Evolutionary conservation across 2,329 filamentous ascomycete genomes (phyloP).

Genomic region (Calonectria fujianensis): DNA sequence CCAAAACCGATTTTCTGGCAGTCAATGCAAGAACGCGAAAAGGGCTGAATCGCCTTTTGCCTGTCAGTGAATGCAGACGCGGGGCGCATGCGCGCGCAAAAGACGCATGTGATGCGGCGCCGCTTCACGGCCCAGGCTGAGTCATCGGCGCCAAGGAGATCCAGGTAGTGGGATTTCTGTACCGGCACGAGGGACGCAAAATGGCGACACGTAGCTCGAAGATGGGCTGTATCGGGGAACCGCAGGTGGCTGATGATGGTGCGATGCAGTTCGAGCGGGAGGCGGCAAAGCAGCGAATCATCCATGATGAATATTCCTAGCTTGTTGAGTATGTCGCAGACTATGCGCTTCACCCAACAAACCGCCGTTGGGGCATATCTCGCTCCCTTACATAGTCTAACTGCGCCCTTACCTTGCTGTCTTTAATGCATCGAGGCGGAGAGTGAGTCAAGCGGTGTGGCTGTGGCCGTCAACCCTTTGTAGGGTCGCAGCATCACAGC

Average conservation of each 20-base stretch:
- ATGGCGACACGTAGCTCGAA: constrained; percentile 34
- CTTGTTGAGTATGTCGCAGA: background rate
- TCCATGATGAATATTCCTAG: constrained; percentile 6
- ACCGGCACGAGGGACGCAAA: constrained; percentile 36
- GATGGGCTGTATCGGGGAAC: constrained; percentile 37
- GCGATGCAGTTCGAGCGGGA: constrained; percentile 29
- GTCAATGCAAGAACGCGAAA: constrained; percentile 29
- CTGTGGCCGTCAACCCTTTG: background rate
- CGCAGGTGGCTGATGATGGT: constrained; percentile 14
- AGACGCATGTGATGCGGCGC: constrained; percentile 33
- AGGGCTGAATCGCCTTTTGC: constrained; percentile 16
- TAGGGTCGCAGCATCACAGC: background rate
- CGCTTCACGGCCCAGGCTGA: constrained; percentile 34
- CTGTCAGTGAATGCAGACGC: constrained; percentile 34
- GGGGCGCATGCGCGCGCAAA: constrained; percentile 40
- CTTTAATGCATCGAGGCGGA: background rate
- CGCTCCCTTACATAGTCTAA: background rate
- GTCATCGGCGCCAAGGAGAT: constrained; percentile 32
- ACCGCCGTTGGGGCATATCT: background rate
- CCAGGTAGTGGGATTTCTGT: constrained; percentile 11
- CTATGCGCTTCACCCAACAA: background rate
- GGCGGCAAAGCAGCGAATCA: constrained; percentile 15
- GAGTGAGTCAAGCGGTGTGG: constrained; percentile 6
- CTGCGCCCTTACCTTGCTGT: background rate
- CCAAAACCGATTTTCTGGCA: constrained; percentile 1